These are phyloP conservation scores for Alternaria rosae DNA, from an alignment of 2,329 filamentous ascomycete species.

Conservation along the genomic window DNA sequence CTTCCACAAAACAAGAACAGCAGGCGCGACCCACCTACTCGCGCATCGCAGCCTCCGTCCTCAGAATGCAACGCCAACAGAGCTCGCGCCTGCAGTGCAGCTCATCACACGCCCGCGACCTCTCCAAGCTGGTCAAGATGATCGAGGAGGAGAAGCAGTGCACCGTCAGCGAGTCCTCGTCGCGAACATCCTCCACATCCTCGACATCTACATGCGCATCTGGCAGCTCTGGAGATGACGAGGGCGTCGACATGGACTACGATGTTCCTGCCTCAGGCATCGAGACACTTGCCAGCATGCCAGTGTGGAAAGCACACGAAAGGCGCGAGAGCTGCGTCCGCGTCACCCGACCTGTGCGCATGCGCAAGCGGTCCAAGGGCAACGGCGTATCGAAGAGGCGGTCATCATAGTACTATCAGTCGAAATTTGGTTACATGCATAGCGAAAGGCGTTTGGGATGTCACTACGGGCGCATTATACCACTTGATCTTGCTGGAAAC, in stretches of 20 bases:
- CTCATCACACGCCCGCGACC: constrained; percentile 50
- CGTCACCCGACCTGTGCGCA: constrained; percentile 42
- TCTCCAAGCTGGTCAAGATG: constrained; percentile 51
- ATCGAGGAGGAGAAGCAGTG: constrained; percentile 56
- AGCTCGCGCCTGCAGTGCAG: constrained; percentile 53
- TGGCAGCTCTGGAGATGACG: constrained; percentile 35
- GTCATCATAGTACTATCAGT: constrained; percentile 22
- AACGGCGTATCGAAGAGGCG: constrained; percentile 26
- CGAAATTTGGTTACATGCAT: constrained; percentile 29
- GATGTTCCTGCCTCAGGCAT: constrained; percentile 22
- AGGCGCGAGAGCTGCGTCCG: constrained; percentile 31
- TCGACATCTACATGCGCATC: constrained; percentile 11
- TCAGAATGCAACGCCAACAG: constrained; percentile 52
- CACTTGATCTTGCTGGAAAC: constrained; percentile 26
- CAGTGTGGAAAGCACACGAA: constrained; percentile 37
- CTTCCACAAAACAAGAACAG: constrained; percentile 16
- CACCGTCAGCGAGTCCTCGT: constrained; percentile 33
- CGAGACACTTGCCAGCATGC: constrained; percentile 26
- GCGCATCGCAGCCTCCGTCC: constrained; percentile 46
- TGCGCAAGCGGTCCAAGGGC: constrained; percentile 39
- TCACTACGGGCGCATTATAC: constrained; percentile 33
- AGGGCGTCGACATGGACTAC: constrained; percentile 45
- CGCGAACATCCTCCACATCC: constrained; percentile 16
- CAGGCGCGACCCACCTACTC: constrained; percentile 34
- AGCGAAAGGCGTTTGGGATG: constrained; percentile 41